Evolutionary conservation across 2,329 filamentous ascomycete species (phyloP), one percentile per base, ranked within the genome.

Genomic region (Aaosphaeria pasadenensis): DNA sequence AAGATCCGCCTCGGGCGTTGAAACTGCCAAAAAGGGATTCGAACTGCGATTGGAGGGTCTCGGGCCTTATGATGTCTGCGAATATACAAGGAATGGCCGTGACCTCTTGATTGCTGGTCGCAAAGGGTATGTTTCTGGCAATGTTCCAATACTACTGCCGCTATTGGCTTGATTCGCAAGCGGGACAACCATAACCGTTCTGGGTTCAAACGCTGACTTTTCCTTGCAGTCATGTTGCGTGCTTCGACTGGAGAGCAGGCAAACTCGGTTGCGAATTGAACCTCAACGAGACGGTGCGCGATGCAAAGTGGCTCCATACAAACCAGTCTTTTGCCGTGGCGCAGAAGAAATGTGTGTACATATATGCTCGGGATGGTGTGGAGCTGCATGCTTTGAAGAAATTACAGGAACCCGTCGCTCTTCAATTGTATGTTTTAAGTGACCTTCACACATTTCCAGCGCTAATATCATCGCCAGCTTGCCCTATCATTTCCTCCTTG

Each of bases 321-420:
- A 91, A 94, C 69, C 90, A 96, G 66, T 88, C 84, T 72, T 96
- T 97, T 72, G 92, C 92, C 0, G 90, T 96, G 9, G 91, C 94
- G 40, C 92, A 99, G 73, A 96, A 96, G 78, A 94, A 92, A 73
- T 87, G 94, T 59, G 89, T 94, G 55, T 99, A 96, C 74, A 96
- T 99, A 56, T 99, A 99, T 75, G 94, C 96, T 63, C 80, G 84
- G 48, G 83, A 89, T 48, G 94, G 94, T 44, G 88, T 96, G 17
- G 94, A 99, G 74, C 75, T 99, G 46, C 94, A 99, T 70, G 91
- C 89, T 66, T 74, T 99, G 64, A 86, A 85, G 71, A 94, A 94
- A 69, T 92, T 96, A 67, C 82, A 89, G 52, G 94, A 99, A 69
- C 89, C 95, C 11, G 87, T 88, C 9, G 87, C 95, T 70, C 90